These are phyloP conservation scores for Leptodermis oblonga DNA, from an alignment of 257 asterid species.

Conservation along the genomic window DNA sequence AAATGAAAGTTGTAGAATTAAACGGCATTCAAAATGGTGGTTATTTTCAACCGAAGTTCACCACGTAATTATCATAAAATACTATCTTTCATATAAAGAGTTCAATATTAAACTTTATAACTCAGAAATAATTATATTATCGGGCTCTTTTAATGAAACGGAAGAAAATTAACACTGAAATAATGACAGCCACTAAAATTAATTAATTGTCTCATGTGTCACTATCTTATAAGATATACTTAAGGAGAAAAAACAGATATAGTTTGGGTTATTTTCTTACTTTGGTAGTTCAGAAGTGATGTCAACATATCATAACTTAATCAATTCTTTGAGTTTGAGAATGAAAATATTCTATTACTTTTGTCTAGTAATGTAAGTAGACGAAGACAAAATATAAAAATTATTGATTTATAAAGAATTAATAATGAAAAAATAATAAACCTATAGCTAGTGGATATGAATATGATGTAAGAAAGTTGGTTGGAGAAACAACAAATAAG, in stretches of 20 bases:
- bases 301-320: background rate
- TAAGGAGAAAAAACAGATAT: too few relatives aligned
- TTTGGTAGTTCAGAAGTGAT: background rate
- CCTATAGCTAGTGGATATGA: slow-evolving; percentile 17
- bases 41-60: background rate
- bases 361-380: background rate
- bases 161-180: background rate
- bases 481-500: slow-evolving; percentile 17
- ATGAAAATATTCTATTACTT: too few relatives aligned
- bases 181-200: background rate
- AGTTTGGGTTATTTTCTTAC: background rate
- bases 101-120: too few relatives aligned
- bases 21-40: slow-evolving; percentile 1
- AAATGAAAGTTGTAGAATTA: background rate
- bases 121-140: too few relatives aligned
- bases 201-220: background rate
- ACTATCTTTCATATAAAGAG: too few relatives aligned
- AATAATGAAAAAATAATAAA: background rate
- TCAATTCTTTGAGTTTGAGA: background rate
- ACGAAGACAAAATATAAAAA: background rate
- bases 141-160: too few relatives aligned
- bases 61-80: too few relatives aligned
- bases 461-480: slow-evolving; percentile 23
- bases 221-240: background rate
- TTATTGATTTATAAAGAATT: background rate